phyloP scores from a whole-genome alignment of 805 yeast species.

The Candida dendrica region DNA sequence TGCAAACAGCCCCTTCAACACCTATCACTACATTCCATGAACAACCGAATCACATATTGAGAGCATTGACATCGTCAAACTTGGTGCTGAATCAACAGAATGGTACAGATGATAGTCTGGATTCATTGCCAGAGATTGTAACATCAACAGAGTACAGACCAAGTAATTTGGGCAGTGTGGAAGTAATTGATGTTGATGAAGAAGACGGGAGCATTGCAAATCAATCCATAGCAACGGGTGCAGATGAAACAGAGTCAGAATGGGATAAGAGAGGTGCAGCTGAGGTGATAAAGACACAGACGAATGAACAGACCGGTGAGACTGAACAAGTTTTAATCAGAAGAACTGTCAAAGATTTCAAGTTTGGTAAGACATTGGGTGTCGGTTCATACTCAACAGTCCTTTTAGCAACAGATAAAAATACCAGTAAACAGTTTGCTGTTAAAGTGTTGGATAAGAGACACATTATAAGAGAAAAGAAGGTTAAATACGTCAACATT shows the following conservation, averaged over 20 bases:
- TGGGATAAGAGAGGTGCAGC: conserved; percentile 62
- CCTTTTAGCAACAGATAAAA: conserved; percentile 73
- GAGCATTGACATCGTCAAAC: conserved; percentile 19
- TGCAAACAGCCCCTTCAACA: conserved; percentile 11
- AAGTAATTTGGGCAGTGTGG: neutral
- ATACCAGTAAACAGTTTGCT: conserved; percentile 69
- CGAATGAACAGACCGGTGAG: conserved; percentile 41
- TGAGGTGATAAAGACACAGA: conserved; percentile 35
- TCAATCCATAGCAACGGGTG: neutral
- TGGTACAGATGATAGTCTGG: conserved; percentile 17
- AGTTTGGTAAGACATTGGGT: conserved; percentile 83
- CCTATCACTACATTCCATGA: conserved; percentile 19
- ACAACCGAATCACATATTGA: conserved; percentile 16
- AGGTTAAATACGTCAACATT: conserved; percentile 77
- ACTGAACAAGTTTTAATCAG: conserved; percentile 42
- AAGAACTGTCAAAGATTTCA: conserved; percentile 72
- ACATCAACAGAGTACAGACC: neutral
- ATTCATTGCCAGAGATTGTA: conserved; percentile 4
- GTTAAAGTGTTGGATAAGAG: conserved; percentile 70
- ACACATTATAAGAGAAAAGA: conserved; percentile 73
- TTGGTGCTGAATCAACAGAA: conserved; percentile 15
- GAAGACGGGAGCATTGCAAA: neutral
- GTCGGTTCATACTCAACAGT: conserved; percentile 97
- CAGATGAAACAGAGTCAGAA: conserved; percentile 24
- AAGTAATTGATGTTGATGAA: neutral